Base-by-base conservation (phyloP, 1,284 basidiomycete genomes). In the Laetiporus sulphureus region DNA sequence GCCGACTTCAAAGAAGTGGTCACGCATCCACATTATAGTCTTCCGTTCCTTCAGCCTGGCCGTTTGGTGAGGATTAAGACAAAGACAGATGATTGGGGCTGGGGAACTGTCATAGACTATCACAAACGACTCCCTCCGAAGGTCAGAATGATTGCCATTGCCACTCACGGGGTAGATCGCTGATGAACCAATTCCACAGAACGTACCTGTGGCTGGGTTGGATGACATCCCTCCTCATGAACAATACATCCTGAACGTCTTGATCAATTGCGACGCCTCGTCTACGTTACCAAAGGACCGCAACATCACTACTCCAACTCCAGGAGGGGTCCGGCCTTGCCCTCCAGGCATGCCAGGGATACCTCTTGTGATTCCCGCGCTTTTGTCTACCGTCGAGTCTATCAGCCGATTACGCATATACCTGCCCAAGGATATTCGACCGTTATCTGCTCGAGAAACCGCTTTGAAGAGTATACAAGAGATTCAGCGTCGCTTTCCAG, bases 31-130 rank as follows among this genome's bases (percentile, higher is more conserved):
- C 85, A 81, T 5, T 99, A 98, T 65, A 78, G 86, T 19, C 65
- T 99, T 19, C 93, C 95, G 0, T 99, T 98, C 73, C 71, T 99
- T 12, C 90, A 97, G 61, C 73, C 87, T 20, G 96, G 96, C 31
- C 82, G 96, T 6, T 71, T 99, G 16, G 87, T 98, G 34, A 87
- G 87, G 56, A 77, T 99, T 53, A 86, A 87, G 56, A 77, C 96
- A 58, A 80, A 85, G 44, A 83, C 87, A 40, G 68, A 86, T 20
- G 90, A 99, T 65, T 99, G 96, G 64, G 95, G 94, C 5, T 99
- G 96, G 96, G 93, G 93, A 36, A 79, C 90, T 24, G 80, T 98
- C 32, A 78, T 97, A 53, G 93, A 91, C 56, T 98, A 86, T 60
- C 85, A 91, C 61, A 97, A 96, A 67, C 79, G 91, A 2, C 53